Conservation (phyloP, 2,329 filamentous ascomycete genomes). For the Fusarium sp. region DNA sequence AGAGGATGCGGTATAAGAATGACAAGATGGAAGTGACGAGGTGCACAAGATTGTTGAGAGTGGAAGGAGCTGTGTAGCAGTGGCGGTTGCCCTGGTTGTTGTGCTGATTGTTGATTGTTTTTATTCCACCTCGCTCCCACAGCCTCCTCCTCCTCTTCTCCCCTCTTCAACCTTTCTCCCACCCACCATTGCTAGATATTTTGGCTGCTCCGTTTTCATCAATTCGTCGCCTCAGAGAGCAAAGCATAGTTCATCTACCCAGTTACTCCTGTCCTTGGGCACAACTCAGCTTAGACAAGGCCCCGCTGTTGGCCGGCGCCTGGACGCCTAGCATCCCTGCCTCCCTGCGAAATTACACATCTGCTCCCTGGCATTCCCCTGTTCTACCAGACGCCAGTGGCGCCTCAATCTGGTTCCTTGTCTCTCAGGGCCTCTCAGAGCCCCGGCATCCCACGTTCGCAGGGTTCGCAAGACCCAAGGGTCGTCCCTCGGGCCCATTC, state of each 20-base stretch:
- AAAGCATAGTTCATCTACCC: slow-evolving; percentile 14
- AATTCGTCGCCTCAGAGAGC: slow-evolving; percentile 15
- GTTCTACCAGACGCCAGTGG: slow-evolving; percentile 37
- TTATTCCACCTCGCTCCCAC: slow-evolving; percentile 21
- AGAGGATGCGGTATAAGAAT: slow-evolving; percentile 4
- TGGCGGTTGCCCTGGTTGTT: slow-evolving; percentile 37
- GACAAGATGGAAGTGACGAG: slow-evolving; percentile 12
- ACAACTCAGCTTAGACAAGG: slow-evolving; percentile 31
- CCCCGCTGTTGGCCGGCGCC: slow-evolving; percentile 43
- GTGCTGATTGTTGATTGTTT: slow-evolving; percentile 37
- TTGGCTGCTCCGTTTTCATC: slow-evolving; percentile 34
- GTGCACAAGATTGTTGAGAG: slow-evolving; percentile 1
- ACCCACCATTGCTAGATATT: slow-evolving; percentile 36
- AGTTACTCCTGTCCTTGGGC: slow-evolving; percentile 11
- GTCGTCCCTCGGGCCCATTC: slow-evolving; percentile 24
- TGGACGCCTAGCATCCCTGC: slow-evolving; percentile 42
- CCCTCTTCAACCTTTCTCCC: slow-evolving; percentile 26
- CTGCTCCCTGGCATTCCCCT: slow-evolving; percentile 37
- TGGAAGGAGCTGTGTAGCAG: neutral
- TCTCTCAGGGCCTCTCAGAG: slow-evolving; percentile 35
- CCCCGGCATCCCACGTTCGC: slow-evolving; percentile 29
- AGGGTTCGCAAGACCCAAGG: slow-evolving; percentile 25
- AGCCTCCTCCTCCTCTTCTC: slow-evolving; percentile 2
- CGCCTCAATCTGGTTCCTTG: slow-evolving; percentile 38
- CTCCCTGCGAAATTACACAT: slow-evolving; percentile 47